Conservation (phyloP, 225 moss, liverwort and hornwort genomes). For the Pleurozium schreberi region DNA sequence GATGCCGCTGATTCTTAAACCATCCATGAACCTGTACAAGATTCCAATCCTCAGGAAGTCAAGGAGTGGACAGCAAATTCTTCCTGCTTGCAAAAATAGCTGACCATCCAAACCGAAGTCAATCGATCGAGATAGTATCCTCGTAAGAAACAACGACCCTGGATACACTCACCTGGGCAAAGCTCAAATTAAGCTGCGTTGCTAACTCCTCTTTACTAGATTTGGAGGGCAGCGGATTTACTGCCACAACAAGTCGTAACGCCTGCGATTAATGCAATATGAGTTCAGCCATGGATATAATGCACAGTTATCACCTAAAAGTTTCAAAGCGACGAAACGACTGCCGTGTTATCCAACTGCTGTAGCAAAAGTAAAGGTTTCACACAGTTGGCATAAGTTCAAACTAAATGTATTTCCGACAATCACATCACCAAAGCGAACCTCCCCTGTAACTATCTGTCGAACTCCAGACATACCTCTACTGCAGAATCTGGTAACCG, state of each 20-base stretch:
- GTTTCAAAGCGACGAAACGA: not conserved
- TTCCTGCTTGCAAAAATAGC: not conserved
- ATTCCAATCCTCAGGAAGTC: not conserved
- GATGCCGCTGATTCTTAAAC: constrained; percentile 52
- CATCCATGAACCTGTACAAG: constrained; percentile 39
- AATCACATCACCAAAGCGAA: not conserved
- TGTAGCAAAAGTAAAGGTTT: not conserved
- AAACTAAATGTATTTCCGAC: not conserved
- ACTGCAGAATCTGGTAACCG: constrained; percentile 55
- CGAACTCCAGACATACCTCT: constrained; percentile 15
- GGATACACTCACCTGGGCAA: constrained; percentile 27
- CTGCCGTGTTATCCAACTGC: not conserved
- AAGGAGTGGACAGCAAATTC: not conserved
- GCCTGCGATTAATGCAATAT: constrained; percentile 11
- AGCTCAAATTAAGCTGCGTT: constrained; percentile 35
- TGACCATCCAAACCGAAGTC: not conserved
- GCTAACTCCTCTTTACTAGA: constrained; percentile 44
- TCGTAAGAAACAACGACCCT: not conserved
- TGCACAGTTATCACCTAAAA: not conserved
- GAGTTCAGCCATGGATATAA: not conserved
- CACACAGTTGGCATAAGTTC: not conserved
- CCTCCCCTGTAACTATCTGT: not conserved
- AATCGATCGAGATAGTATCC: not conserved
- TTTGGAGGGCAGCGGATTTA: constrained; percentile 37
- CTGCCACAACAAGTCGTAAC: constrained; percentile 26